Evolutionary conservation across 1,139 yeast species (phyloP).

Genomic region (Candida sanyaensis): DNA sequence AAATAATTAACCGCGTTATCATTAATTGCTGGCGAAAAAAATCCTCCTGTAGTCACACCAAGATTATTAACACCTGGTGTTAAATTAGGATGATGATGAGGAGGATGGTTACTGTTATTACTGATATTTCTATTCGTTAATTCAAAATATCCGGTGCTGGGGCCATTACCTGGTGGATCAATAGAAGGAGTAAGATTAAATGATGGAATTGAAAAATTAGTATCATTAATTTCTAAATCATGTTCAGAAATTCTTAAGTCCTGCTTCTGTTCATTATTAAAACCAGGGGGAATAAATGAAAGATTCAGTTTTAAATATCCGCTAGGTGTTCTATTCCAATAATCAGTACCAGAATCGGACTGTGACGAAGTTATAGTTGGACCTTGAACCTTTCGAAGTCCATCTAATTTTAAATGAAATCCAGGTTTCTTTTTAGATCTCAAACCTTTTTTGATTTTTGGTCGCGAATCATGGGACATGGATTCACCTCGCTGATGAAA

Average conservation of each 20-base stretch:
- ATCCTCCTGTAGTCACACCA: slow-evolving; percentile 10
- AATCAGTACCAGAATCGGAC: slow-evolving; percentile 19
- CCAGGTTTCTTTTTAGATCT: slow-evolving; percentile 18
- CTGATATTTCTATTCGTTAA: slow-evolving; percentile 8
- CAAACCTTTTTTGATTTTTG: slow-evolving; percentile 14
- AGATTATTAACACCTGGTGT: slow-evolving; percentile 1
- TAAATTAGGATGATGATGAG: not conserved
- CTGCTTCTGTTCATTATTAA: not conserved
- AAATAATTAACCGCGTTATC: slow-evolving; percentile 12
- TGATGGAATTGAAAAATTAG: slow-evolving; percentile 11
- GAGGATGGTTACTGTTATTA: slow-evolving; percentile 1
- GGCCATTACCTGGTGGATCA: slow-evolving; percentile 41
- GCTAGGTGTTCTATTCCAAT: slow-evolving; percentile 16
- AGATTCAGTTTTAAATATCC: slow-evolving; percentile 6
- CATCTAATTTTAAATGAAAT: slow-evolving; percentile 16
- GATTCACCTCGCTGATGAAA: slow-evolving; percentile 1
- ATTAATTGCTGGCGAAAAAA: slow-evolving; percentile 16
- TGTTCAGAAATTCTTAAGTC: slow-evolving; percentile 11
- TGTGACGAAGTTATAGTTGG: slow-evolving; percentile 16
- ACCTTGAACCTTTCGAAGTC: slow-evolving; percentile 8
- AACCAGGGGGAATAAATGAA: slow-evolving; percentile 10
- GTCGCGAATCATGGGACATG: slow-evolving; percentile 8
- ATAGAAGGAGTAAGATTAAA: slow-evolving; percentile 37
- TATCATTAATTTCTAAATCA: slow-evolving; percentile 10
- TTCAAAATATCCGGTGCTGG: slow-evolving; percentile 35